phyloP scores from a whole-genome alignment of 1,139 yeast species.

The Zhuliangozyma parablackwelliae region DNA sequence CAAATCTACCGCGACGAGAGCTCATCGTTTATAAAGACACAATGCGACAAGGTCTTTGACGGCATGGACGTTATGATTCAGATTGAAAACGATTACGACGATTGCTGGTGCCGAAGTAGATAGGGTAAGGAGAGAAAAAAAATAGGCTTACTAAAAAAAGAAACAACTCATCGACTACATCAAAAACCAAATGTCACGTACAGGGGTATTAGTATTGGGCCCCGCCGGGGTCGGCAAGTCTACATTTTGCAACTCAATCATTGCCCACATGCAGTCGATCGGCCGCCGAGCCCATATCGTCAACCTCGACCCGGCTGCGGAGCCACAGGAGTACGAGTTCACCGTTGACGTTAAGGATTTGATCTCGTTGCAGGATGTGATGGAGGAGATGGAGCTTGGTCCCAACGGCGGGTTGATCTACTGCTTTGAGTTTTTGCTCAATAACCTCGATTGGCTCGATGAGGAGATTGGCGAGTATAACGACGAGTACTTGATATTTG shows the following conservation, averaged over 20 bases:
- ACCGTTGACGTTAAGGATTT: constrained; percentile 90
- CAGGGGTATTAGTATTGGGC: constrained; percentile 91
- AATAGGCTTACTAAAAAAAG: not conserved
- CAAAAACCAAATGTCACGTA: constrained; percentile 66
- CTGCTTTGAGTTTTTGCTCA: constrained; percentile 84
- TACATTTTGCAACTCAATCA: constrained; percentile 85
- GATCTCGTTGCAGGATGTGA: constrained; percentile 90
- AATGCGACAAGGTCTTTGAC: constrained; percentile 49
- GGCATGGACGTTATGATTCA: constrained; percentile 53
- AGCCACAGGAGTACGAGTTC: constrained; percentile 85
- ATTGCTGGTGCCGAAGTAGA: constrained; percentile 51
- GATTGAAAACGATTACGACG: constrained; percentile 53
- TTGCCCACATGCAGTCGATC: constrained; percentile 80
- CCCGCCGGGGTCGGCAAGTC: constrained; percentile 98
- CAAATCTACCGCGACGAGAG: constrained; percentile 69
- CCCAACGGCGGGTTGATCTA: constrained; percentile 94
- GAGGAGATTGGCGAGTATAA: constrained; percentile 91
- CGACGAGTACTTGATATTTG: constrained; percentile 90
- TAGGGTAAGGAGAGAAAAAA: not conserved
- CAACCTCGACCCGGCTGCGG: constrained; percentile 96
- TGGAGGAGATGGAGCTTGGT: constrained; percentile 91
- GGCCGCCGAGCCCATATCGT: constrained; percentile 95
- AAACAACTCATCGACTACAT: not conserved
- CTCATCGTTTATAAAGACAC: constrained; percentile 53
- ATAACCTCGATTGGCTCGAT: constrained; percentile 93